These are phyloP conservation scores for Hygrocybe coccinea DNA, from an alignment of 768 basidiomycete species.

Conservation along the genomic window DNA sequence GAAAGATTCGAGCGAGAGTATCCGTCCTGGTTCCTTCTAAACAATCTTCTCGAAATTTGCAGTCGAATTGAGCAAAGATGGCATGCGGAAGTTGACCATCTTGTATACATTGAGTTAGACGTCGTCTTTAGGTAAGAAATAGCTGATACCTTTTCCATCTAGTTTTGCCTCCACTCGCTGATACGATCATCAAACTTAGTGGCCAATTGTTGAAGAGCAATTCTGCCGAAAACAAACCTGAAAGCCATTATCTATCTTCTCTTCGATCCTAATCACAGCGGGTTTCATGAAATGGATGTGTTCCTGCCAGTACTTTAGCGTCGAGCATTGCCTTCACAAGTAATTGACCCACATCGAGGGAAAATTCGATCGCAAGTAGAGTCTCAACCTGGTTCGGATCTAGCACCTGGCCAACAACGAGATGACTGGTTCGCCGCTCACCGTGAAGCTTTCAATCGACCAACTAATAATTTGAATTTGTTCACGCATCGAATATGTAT, in stretches of 20 bases:
- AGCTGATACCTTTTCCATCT: slow-evolving; percentile 1
- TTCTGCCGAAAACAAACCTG: neutral
- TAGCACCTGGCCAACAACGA: neutral
- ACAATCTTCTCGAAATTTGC: neutral
- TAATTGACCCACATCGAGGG: neutral
- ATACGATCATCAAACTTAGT: neutral
- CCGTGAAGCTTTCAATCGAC: neutral
- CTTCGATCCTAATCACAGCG: neutral
- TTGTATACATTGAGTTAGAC: neutral
- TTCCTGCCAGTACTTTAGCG: neutral
- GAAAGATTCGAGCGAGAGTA: neutral
- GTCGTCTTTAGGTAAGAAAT: neutral
- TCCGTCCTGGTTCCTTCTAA: neutral
- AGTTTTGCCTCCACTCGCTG: too few relatives aligned
- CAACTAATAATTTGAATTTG: neutral
- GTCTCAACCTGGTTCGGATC: slow-evolving; percentile 7
- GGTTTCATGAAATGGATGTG: neutral
- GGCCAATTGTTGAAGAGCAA: neutral
- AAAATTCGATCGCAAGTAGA: slow-evolving; percentile 7
- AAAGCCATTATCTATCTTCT: neutral
- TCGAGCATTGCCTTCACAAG: neutral
- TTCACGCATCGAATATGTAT: neutral
- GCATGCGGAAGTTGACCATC: neutral
- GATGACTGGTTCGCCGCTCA: neutral
- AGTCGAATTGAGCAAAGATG: neutral